Evolutionary conservation across 2,329 filamentous ascomycete genomes (phyloP), one percentile per base, ranked within the genome.

Genomic region (Cordyceps militaris): DNA sequence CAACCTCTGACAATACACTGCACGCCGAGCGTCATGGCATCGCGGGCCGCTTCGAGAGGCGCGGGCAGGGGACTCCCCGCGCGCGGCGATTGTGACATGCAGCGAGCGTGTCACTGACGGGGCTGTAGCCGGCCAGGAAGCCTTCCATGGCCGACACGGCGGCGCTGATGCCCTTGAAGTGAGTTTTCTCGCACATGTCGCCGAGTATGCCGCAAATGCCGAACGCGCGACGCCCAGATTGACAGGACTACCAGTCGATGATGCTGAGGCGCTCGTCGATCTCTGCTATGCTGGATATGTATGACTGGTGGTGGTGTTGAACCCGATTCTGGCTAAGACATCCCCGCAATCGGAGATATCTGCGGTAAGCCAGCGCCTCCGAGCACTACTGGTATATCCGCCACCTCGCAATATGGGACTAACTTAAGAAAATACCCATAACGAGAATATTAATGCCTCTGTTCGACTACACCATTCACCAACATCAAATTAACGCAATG

Each of bases 121-220:
- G 21, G 9, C 56, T 47, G 38, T 57, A 57, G 4, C 56, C 56
- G 6, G 26, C 36, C 14, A 30, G 19, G 28, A 57, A 57, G 28
- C 56, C 47, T 23, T 46, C 28, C 48, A 57, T 44, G 26, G 32
- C 48, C 1, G 47, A 16, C 8, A 57, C 10, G 3, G 47, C 40
- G 7, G 56, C 56, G 16, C 14, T 10, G 21, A 52, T 47, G n/a
- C 38, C 21, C 10, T 30, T 52, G 56, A 57, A 57, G 38, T 46
- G 56, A 6, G 46, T 46, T n/a, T 47, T 42, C 19, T 57, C 40
- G 7, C 42, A 57, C 38, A 57, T 36, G 28, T 46, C 56, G 16
- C 56, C 56, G 19, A 57, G n/a, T 28, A 52, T 57, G 4, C 47
- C 47, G 21, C 47, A 47, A 23, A 57, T 38, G 23, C 52, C 56